These are phyloP conservation scores for Malania oleifera DNA, from an alignment of 164 flowering plant genomes.

Conservation along the genomic window DNA sequence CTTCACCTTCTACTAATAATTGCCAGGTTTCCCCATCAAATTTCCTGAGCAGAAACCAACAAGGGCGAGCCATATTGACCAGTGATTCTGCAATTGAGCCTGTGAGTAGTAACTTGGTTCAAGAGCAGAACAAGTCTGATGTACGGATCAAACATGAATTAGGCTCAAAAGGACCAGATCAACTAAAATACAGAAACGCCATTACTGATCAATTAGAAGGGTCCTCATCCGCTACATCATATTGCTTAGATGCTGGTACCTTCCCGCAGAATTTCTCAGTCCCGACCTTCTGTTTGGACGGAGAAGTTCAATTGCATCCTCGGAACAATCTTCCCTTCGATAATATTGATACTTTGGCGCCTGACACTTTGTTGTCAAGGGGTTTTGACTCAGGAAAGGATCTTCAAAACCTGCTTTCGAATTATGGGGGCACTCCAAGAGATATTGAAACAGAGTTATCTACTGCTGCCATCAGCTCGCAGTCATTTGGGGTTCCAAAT, in stretches of 20 bases:
- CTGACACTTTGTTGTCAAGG: slow-evolving; percentile 75
- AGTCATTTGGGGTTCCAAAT: slow-evolving; percentile 77
- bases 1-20: slow-evolving; percentile 76
- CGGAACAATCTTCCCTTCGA: slow-evolving; percentile 57
- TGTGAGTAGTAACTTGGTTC: slow-evolving; percentile 36
- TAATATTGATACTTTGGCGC: slow-evolving; percentile 59
- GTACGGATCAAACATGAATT: slow-evolving; percentile 46
- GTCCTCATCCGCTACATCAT: slow-evolving; percentile 78
- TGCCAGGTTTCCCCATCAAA: slow-evolving; percentile 49
- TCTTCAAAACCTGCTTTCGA: slow-evolving; percentile 74
- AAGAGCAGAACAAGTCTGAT: slow-evolving; percentile 59
- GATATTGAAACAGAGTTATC: slow-evolving; percentile 87
- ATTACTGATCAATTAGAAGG: slow-evolving; percentile 69
- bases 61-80: slow-evolving; percentile 27
- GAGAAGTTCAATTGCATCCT: slow-evolving; percentile 63
- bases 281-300: slow-evolving; percentile 58
- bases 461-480: slow-evolving; percentile 76
- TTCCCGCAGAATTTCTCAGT: slow-evolving; percentile 52
- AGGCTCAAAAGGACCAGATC: slow-evolving; percentile 48
- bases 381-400: slow-evolving; percentile 84
- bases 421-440: slow-evolving; percentile 55
- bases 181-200: slow-evolving; percentile 39
- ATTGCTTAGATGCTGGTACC: slow-evolving; percentile 68
- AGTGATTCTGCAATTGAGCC: slow-evolving; percentile 45
- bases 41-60: slow-evolving; percentile 49